A percentile compares a stretch with the other conserved stretches of the same genome.
Evolutionary conservation across 202 grass and related monocot species (phyloP).

Genomic region (Dendrocalamus latiflorus): DNA sequence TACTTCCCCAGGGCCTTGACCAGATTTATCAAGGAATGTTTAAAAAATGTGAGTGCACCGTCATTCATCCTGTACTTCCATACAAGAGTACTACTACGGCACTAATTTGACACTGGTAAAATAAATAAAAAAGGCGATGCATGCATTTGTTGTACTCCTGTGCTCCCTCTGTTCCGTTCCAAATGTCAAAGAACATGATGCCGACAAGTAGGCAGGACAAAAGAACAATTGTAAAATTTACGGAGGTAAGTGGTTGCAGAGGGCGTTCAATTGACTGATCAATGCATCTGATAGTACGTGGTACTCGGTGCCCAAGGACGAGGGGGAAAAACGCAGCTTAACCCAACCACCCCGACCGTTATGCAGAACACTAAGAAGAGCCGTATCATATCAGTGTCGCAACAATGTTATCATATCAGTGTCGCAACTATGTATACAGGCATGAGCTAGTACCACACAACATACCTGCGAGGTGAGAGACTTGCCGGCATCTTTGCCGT

Average conservation of each 20-base stretch:
- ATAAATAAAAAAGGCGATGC: neutral
- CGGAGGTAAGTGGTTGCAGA: neutral
- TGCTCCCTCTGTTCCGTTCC: neutral
- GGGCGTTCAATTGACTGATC: constrained; percentile 10
- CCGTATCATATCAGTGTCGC: neutral
- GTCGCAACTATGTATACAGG: neutral
- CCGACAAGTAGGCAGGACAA: constrained; percentile 22
- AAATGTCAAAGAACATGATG: neutral
- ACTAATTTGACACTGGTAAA: neutral
- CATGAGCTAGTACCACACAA: neutral
- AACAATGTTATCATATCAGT: neutral
- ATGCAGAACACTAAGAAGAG: neutral
- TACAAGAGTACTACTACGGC: neutral
- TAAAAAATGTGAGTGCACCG: neutral
- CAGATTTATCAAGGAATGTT: constrained; percentile 33
- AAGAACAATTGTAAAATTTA: neutral
- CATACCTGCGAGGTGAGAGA: constrained; percentile 74
- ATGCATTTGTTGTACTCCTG: neutral
- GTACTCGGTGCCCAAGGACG: neutral
- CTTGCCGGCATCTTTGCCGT: constrained; percentile 41
- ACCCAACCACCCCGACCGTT: neutral
- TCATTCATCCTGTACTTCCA: constrained; percentile 4
- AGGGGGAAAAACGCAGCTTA: neutral
- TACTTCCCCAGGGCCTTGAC: constrained; percentile 30
- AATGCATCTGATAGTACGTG: neutral